A percentile compares a stretch with the other conserved stretches of the same genome.
Conservation (phyloP, 768 basidiomycete species). For the Serpula lacrymans region DNA sequence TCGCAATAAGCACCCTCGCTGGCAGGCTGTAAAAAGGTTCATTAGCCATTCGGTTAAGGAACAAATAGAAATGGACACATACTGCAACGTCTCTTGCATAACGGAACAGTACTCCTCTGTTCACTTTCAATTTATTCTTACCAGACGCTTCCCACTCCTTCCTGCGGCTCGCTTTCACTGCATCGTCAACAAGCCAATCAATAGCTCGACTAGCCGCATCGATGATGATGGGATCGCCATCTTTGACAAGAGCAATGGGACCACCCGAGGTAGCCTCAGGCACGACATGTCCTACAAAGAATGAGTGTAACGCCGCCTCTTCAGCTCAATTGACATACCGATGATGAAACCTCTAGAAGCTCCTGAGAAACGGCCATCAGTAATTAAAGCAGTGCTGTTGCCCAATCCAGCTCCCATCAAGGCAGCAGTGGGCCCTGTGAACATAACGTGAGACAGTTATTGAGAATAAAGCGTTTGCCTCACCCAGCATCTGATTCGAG, state of each 20-base stretch:
- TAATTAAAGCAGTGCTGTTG: slow-evolving; percentile 75
- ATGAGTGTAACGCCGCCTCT: too few relatives aligned
- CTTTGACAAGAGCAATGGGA: slow-evolving; percentile 82
- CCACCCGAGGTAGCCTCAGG: slow-evolving; percentile 76
- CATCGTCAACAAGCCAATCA: slow-evolving; percentile 69
- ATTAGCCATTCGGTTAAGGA: slow-evolving; percentile 1
- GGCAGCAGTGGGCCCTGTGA: slow-evolving; percentile 70
- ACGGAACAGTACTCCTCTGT: slow-evolving; percentile 69
- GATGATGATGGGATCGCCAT: slow-evolving; percentile 77
- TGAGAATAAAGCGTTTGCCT: slow-evolving; percentile 5
- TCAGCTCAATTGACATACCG: slow-evolving; percentile 32
- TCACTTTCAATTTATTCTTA: slow-evolving; percentile 61
- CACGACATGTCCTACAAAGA: slow-evolving; percentile 53
- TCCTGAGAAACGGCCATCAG: slow-evolving; percentile 88
- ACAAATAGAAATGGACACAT: slow-evolving; percentile 33
- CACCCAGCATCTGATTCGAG: slow-evolving; percentile 49
- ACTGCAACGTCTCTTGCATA: slow-evolving; percentile 88
- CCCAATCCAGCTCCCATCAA: slow-evolving; percentile 83
- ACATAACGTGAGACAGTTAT: slow-evolving; percentile 7
- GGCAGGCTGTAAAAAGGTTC: slow-evolving; percentile 55
- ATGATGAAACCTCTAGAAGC: slow-evolving; percentile 69
- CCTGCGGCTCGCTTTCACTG: slow-evolving; percentile 56
- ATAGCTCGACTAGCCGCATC: slow-evolving; percentile 65
- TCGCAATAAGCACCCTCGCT: slow-evolving; percentile 82
- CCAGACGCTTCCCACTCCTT: slow-evolving; percentile 69